These are phyloP conservation scores for Magnaporthiopsis rhizophila DNA, from an alignment of 2,329 filamentous ascomycete species.

Conservation along the genomic window DNA sequence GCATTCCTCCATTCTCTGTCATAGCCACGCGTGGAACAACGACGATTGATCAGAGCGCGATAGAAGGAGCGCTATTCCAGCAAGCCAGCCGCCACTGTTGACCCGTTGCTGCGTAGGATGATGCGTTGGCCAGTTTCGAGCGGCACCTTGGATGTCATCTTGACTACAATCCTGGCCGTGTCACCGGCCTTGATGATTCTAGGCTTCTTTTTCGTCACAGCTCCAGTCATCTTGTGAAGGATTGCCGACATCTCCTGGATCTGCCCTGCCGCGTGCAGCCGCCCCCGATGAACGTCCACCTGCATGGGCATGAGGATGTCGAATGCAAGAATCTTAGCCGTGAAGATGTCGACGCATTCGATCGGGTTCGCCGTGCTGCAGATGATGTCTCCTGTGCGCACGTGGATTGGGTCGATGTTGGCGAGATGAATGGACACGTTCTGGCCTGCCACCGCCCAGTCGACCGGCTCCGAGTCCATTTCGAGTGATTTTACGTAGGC, in stretches of 20 bases:
- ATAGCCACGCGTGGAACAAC: no score
- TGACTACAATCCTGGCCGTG: conserved; percentile 70
- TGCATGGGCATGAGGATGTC: conserved; percentile 83
- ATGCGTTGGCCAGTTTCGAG: conserved; percentile 74
- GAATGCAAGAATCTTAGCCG: conserved; percentile 79
- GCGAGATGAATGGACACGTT: conserved; percentile 77
- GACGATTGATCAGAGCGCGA: background rate
- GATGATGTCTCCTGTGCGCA: conserved; percentile 80
- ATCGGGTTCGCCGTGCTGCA: conserved; percentile 64
- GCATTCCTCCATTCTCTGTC: background rate
- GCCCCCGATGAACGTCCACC: conserved; percentile 80
- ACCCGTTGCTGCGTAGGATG: conserved; percentile 70
- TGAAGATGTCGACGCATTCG: conserved; percentile 63
- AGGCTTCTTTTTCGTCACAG: conserved; percentile 73
- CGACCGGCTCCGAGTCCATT: conserved; percentile 61
- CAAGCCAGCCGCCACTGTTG: conserved; percentile 81
- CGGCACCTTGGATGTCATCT: conserved; percentile 65
- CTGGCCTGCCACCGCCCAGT: conserved; percentile 91
- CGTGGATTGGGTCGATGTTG: conserved; percentile 76
- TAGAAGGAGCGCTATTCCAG: conserved; percentile 50
- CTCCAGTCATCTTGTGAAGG: conserved; percentile 71
- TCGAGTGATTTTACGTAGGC: conserved; percentile 77
- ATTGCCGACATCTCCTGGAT: conserved; percentile 65
- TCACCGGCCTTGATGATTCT: conserved; percentile 72
- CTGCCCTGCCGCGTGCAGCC: conserved; percentile 68